These are phyloP conservation scores for Kwoniella sp. DNA, from an alignment of 768 basidiomycete genomes.

Conservation along the genomic window DNA sequence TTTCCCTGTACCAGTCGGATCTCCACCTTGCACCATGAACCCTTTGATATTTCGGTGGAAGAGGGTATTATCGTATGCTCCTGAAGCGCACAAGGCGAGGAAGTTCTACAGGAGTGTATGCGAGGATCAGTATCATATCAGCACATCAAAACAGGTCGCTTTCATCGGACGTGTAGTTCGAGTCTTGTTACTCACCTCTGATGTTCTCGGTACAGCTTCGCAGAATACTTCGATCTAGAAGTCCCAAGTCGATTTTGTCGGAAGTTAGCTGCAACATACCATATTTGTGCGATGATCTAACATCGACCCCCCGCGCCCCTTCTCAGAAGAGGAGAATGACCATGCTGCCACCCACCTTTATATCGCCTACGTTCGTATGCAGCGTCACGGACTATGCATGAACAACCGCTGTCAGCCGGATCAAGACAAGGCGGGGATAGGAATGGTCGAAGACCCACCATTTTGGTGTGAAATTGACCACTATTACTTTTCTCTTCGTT, in stretches of 20 bases:
- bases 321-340: too few relatives aligned
- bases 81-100: constrained; percentile 86
- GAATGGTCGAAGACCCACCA: too few relatives aligned
- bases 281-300: too few relatives aligned
- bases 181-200: constrained; percentile 67
- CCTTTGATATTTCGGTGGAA: constrained; percentile 92
- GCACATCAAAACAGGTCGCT: too few relatives aligned
- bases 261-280: too few relatives aligned
- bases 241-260: too few relatives aligned
- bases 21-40: constrained; percentile 80
- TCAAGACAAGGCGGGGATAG: too few relatives aligned
- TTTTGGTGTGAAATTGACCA: too few relatives aligned
- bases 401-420: neutral
- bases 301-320: too few relatives aligned
- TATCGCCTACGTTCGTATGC: constrained; percentile 88
- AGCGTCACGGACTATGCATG: constrained; percentile 79
- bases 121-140: too few relatives aligned
- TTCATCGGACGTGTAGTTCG: too few relatives aligned
- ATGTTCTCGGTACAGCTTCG: constrained; percentile 90
- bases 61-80: constrained; percentile 77
- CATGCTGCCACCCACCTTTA: constrained; percentile 67
- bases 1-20: constrained; percentile 72
- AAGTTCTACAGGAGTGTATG: constrained; percentile 72
- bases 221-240: constrained; percentile 93
- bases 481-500: too few relatives aligned